A percentile compares a stretch with the other conserved stretches of the same genome.
These are phyloP conservation scores for Heliosperma pusillum DNA, from an alignment of 148 eudicot genomes.

Conservation along the genomic window DNA sequence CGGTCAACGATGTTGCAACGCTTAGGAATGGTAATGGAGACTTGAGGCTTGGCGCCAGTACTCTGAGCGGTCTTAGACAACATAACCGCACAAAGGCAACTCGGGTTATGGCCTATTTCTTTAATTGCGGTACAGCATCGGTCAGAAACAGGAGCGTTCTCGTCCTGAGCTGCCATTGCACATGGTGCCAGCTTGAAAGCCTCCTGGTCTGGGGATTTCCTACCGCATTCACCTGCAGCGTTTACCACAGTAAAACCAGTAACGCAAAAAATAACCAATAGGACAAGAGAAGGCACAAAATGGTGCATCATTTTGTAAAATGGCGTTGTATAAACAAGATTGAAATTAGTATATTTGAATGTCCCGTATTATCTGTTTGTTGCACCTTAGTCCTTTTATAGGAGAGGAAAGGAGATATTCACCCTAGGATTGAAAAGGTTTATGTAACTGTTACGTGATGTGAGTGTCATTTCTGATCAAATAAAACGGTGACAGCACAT, in stretches of 20 bases:
- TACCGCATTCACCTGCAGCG: slow-evolving; percentile 60
- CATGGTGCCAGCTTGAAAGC: slow-evolving; percentile 61
- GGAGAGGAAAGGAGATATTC: not conserved
- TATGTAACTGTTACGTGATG: too few species aligned
- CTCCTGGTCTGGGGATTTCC: slow-evolving; percentile 45
- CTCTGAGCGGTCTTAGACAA: slow-evolving; percentile 60
- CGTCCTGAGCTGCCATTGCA: slow-evolving; percentile 48
- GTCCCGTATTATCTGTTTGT: not conserved
- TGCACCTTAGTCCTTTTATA: slow-evolving; percentile 15
- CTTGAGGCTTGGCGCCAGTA: slow-evolving; percentile 51
- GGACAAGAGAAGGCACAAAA: slow-evolving; percentile 30
- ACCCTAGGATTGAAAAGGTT: not conserved
- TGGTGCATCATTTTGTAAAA: slow-evolving; percentile 26
- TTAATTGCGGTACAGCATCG: slow-evolving; percentile 54
- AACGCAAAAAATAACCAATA: slow-evolving; percentile 21
- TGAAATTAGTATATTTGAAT: not conserved
- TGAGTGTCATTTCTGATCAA: too few species aligned
- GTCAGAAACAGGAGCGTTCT: slow-evolving; percentile 36
- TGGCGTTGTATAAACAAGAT: not conserved
- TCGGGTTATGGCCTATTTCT: slow-evolving; percentile 49
- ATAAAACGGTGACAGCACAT: too few species aligned
- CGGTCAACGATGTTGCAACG: slow-evolving; percentile 58
- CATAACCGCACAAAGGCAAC: slow-evolving; percentile 62
- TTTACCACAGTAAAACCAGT: slow-evolving; percentile 21
- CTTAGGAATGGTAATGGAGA: slow-evolving; percentile 61